Base-by-base conservation (phyloP, 805 yeast genomes). In the Cephaloascus albidus region DNA sequence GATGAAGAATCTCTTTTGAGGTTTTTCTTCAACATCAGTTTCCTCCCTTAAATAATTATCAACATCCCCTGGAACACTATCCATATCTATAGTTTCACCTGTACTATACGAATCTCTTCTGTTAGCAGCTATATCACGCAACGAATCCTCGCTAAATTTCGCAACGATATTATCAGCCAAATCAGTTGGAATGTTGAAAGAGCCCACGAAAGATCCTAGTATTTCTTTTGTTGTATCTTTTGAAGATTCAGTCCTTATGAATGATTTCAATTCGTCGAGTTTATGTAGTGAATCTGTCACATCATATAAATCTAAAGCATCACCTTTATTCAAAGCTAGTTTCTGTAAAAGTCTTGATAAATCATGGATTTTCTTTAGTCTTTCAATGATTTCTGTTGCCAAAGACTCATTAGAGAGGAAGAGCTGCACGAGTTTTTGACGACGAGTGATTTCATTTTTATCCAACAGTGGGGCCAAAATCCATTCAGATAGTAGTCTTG, bases 401-500 rank as follows among this genome's bases (percentile, higher is more conserved):
- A 63, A 40, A 16, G 43, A 37, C 3, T 33, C 38, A 20, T 62
- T 52, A 17, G 50, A 48, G 15, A 48, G 43, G 45, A 64, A 63
- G 8, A 63, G 40, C 10, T 45, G 38, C 2, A 67, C 72, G 41
- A 58, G 64, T 3, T 46, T 44, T 39, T 65, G 68, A 20, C 98
- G 63, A 16, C 54, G 49, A 15, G 55, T 55, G 12, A 93, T 76
- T 44, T 76, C 83, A 0, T 53, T 48, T 0, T 73, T 49, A 49
- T 81, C 73, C 8, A 82, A 69, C 0, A 85, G 70, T 0, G 98
- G 98, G 2, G 86, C 77, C 19, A 85, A 69, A 3, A 90, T 60
- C 96, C 97, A 87, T 38, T 80, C 78, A 5, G 81, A 73, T 10
- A 93, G 60, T n/a, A 84, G 52, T 33, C 97, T 63, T 0, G 95